A percentile compares a stretch with the other conserved stretches of the same genome.
Conservation (phyloP, 2,329 filamentous ascomycete species). For the Pleurostoma richardsiae region DNA sequence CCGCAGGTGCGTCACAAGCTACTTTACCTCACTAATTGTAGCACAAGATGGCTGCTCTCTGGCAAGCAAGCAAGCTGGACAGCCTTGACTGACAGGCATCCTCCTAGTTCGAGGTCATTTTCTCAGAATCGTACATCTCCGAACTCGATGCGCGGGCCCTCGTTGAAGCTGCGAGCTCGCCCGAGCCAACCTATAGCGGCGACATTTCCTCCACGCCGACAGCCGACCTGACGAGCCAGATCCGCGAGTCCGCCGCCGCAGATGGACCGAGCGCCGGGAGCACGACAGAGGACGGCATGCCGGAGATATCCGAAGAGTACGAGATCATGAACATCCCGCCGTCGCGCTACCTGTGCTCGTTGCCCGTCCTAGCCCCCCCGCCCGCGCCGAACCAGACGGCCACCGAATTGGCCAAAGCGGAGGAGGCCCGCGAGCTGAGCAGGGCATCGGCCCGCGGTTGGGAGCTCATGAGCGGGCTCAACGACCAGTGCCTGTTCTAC, state of each 20-base stretch:
- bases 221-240: constrained; percentile 30
- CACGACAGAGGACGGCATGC: constrained; percentile 20
- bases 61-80: not conserved
- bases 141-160: constrained; percentile 63
- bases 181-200: constrained; percentile 32
- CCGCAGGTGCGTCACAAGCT: constrained; percentile 62
- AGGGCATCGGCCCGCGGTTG: constrained; percentile 74
- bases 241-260: constrained; percentile 27
- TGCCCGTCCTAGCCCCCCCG: constrained; percentile 63
- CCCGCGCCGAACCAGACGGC: constrained; percentile 58
- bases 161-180: constrained; percentile 34
- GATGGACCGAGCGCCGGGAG: constrained; percentile 17
- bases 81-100: not conserved
- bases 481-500: constrained; percentile 75
- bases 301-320: constrained; percentile 46
- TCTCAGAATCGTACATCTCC: constrained; percentile 67
- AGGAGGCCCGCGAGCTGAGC: constrained; percentile 74
- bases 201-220: constrained; percentile 26
- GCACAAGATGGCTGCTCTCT: too few species aligned
- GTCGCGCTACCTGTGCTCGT: constrained; percentile 75
- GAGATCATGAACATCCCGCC: constrained; percentile 70
- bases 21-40: not conserved
- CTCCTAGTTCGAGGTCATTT: constrained; percentile 71
- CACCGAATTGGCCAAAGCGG: constrained; percentile 62
- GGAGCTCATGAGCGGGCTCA: constrained; percentile 72